phyloP scores from a whole-genome alignment of 2,329 filamentous ascomycete genomes.

The Calcarisporium arbuscula region DNA sequence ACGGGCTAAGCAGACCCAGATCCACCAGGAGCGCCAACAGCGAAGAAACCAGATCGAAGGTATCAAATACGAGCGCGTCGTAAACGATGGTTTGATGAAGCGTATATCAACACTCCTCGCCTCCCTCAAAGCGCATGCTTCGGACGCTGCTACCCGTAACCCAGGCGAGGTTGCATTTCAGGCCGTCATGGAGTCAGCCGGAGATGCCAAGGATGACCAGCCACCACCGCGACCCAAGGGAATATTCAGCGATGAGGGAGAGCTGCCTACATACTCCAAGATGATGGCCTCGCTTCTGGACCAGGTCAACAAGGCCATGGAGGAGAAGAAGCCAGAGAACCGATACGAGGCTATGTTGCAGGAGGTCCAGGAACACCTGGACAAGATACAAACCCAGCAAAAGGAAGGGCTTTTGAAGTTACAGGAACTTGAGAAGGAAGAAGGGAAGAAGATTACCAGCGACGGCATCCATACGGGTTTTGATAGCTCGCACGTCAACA shows the following conservation, averaged over 20 bases:
- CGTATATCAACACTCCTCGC: slow-evolving; percentile 76
- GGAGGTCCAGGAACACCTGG: slow-evolving; percentile 70
- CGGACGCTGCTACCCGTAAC: slow-evolving; percentile 56
- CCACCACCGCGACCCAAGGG: slow-evolving; percentile 71
- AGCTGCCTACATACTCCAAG: slow-evolving; percentile 79
- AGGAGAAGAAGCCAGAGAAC: slow-evolving; percentile 64
- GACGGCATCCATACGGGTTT: slow-evolving; percentile 86
- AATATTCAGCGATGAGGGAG: slow-evolving; percentile 68
- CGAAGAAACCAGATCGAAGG: slow-evolving; percentile 85
- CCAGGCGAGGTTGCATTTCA: slow-evolving; percentile 83
- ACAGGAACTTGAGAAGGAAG: slow-evolving; percentile 75
- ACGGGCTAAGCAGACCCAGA: slow-evolving; percentile 94
- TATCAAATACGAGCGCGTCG: slow-evolving; percentile 82
- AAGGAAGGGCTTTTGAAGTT: slow-evolving; percentile 68
- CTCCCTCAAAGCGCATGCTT: slow-evolving; percentile 67
- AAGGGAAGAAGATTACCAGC: slow-evolving; percentile 87
- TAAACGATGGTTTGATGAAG: slow-evolving; percentile 84
- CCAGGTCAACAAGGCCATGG: slow-evolving; percentile 79
- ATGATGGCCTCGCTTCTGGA: slow-evolving; percentile 98
- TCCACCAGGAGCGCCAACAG: slow-evolving; percentile 83
- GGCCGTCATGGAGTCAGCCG: slow-evolving; percentile 75
- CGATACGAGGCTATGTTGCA: slow-evolving; percentile 70
- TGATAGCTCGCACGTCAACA: slow-evolving; percentile 75
- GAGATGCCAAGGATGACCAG: slow-evolving; percentile 65
- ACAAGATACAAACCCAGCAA: slow-evolving; percentile 74